Percentiles rank a stretch among this genome's conserved stretches.
Conservation (phyloP, 1,284 basidiomycete genomes). For the Hymenochaete sp. region DNA sequence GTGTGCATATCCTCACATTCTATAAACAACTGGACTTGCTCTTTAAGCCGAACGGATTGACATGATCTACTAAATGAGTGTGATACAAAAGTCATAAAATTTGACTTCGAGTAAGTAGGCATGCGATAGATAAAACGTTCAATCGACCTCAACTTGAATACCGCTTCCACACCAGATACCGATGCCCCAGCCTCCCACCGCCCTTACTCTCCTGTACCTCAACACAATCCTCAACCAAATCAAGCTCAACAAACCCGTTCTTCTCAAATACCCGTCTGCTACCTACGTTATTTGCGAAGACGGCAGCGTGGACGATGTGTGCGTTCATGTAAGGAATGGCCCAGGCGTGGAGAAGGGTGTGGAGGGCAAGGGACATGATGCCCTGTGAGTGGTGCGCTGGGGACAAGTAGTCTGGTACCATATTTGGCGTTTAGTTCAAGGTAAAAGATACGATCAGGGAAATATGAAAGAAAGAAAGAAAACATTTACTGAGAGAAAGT, state of each 20-base stretch:
- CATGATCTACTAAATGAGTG: too few relatives aligned
- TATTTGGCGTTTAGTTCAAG: not conserved
- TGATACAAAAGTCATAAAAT: too few relatives aligned
- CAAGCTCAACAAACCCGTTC: conserved; percentile 23
- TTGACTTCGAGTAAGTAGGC: too few relatives aligned
- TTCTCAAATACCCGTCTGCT: conserved; percentile 26
- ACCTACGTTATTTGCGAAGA: conserved; percentile 22
- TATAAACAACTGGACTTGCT: too few relatives aligned
- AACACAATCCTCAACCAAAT: conserved; percentile 18
- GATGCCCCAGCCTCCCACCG: conserved; percentile 17
- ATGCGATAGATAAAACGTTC: too few relatives aligned
- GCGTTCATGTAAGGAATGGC: conserved; percentile 25
- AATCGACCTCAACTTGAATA: not conserved
- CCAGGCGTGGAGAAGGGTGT: conserved; percentile 24
- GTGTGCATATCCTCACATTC: too few relatives aligned
- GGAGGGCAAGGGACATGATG: conserved; percentile 25
- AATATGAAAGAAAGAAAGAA: not conserved
- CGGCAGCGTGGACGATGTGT: conserved; percentile 19
- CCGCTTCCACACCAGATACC: conserved; percentile 20
- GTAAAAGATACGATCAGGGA: too few relatives aligned
- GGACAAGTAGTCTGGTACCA: conserved; percentile 23
- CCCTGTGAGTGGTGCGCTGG: conserved; percentile 26
- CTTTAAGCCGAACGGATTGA: too few relatives aligned
- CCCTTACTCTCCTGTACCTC: conserved; percentile 19
- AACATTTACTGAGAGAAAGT: not conserved